phyloP scores from a whole-genome alignment of 2,329 filamentous ascomycete genomes.

The Aspergillus aculeatinus region DNA sequence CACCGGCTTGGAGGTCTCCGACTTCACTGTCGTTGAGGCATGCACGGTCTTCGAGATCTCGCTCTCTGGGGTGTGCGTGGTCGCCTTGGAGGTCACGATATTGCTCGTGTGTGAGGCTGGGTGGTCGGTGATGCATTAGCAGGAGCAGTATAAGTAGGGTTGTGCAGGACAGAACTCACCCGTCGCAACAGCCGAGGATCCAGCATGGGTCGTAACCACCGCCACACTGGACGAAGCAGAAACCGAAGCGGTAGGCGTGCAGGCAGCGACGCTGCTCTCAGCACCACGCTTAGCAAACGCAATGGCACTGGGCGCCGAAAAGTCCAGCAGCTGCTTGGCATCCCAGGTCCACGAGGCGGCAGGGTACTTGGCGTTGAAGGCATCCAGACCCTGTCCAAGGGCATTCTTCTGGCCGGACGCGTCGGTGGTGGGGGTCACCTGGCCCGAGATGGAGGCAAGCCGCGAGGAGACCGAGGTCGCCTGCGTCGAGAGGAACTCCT shows the following conservation, averaged over 20 bases:
- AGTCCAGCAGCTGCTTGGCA: neutral
- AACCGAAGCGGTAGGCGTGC: neutral
- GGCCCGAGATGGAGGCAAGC: neutral
- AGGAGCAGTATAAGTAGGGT: neutral
- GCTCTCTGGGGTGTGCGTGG: neutral
- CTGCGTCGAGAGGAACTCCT: constrained; percentile 1
- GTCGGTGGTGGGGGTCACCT: constrained; percentile 3
- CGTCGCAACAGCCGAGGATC: neutral
- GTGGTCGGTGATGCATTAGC: neutral
- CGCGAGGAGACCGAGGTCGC: neutral
- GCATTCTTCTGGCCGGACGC: neutral
- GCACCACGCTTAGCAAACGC: constrained; percentile 1
- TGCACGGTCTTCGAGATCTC: neutral
- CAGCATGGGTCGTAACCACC: neutral
- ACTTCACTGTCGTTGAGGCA: neutral
- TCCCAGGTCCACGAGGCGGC: constrained; percentile 4
- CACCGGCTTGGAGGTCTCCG: neutral
- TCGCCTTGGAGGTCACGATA: neutral
- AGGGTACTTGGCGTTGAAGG: constrained; percentile 1
- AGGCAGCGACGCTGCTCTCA: neutral
- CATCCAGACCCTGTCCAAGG: constrained; percentile 1
- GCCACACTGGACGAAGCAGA: constrained; percentile 1
- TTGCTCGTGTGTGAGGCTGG: neutral
- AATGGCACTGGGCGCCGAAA: neutral
- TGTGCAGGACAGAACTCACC: neutral